Percentiles rank a stretch among this genome's conserved stretches.
These are phyloP conservation scores for Saksenaea oblongispora DNA, from an alignment of 371 early-diverging fungal genomes.

Conservation along the genomic window DNA sequence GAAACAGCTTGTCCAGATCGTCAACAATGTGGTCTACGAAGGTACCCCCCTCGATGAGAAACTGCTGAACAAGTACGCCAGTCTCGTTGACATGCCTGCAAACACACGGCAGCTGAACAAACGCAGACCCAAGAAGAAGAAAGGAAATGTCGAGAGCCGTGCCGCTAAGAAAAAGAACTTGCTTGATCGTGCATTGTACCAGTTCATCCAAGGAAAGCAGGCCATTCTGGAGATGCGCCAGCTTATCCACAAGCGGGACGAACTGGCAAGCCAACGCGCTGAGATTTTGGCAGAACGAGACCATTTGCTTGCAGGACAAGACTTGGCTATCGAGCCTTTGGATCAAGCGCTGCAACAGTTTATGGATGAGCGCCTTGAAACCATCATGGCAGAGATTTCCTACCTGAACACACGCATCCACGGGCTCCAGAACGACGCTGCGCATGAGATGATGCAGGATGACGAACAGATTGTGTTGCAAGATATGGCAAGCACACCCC, in stretches of 20 bases:
- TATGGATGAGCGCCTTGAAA: conserved; percentile 78
- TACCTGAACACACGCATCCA: conserved; percentile 68
- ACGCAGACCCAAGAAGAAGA: conserved; percentile 12
- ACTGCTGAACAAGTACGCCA: conserved; percentile 16
- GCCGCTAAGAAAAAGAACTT: conserved; percentile 53
- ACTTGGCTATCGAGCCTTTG: conserved; percentile 44
- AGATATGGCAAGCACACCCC: conserved; percentile 11
- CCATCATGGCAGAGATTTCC: conserved; percentile 76
- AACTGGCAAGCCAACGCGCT: conserved; percentile 60
- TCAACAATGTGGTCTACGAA: conserved; percentile 36
- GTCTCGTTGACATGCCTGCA: conserved; percentile 15
- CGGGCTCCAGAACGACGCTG: conserved; percentile 64
- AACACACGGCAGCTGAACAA: background rate
- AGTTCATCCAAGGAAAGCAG: conserved; percentile 45
- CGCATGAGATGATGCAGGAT: conserved; percentile 50
- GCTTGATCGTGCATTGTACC: conserved; percentile 54
- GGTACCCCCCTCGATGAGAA: conserved; percentile 27
- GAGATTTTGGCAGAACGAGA: conserved; percentile 70
- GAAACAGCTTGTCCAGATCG: conserved; percentile 39
- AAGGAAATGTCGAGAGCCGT: conserved; percentile 14
- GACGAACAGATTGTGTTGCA: conserved; percentile 13
- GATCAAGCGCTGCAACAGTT: conserved; percentile 54
- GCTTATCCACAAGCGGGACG: conserved; percentile 42
- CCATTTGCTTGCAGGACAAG: conserved; percentile 52
- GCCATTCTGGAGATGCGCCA: conserved; percentile 41